Evolutionary conservation across 768 basidiomycete genomes (phyloP).

Genomic region (Podaxis sp.): DNA sequence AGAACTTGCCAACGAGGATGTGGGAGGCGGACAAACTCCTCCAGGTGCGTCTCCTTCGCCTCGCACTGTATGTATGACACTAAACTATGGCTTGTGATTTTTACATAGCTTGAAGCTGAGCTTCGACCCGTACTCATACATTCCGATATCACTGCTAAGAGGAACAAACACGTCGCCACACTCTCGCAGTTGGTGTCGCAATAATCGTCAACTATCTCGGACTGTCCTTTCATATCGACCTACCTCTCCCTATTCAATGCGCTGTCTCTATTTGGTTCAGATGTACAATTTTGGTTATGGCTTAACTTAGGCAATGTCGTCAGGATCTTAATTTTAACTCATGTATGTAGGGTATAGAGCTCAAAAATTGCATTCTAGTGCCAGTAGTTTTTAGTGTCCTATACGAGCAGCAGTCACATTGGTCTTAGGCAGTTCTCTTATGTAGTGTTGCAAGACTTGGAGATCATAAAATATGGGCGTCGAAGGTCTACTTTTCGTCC

Average conservation of each 20-base stretch:
- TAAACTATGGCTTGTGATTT: conserved; percentile 19
- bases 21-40: conserved; percentile 92
- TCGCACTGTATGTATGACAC: not conserved
- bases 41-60: conserved; percentile 55
- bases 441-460: too few relatives aligned
- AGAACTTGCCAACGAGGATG: conserved; percentile 87
- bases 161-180: conserved; percentile 39
- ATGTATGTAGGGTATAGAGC: too few relatives aligned
- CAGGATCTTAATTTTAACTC: too few relatives aligned
- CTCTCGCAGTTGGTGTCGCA: conserved; percentile 14
- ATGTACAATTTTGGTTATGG: too few relatives aligned
- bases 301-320: too few relatives aligned
- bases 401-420: too few relatives aligned
- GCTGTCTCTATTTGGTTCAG: too few relatives aligned
- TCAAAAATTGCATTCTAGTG: too few relatives aligned
- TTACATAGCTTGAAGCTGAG: conserved; percentile 36
- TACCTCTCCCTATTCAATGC: not conserved
- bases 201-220: not conserved
- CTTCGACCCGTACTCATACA: conserved; percentile 45
- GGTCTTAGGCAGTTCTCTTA: too few relatives aligned
- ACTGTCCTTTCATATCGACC: not conserved
- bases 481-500: too few relatives aligned
- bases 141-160: conserved; percentile 45
- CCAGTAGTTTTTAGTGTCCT: too few relatives aligned
- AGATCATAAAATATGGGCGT: too few relatives aligned